phyloP scores from a whole-genome alignment of 1,284 basidiomycete species.

The Apiotrichum gamsii region DNA sequence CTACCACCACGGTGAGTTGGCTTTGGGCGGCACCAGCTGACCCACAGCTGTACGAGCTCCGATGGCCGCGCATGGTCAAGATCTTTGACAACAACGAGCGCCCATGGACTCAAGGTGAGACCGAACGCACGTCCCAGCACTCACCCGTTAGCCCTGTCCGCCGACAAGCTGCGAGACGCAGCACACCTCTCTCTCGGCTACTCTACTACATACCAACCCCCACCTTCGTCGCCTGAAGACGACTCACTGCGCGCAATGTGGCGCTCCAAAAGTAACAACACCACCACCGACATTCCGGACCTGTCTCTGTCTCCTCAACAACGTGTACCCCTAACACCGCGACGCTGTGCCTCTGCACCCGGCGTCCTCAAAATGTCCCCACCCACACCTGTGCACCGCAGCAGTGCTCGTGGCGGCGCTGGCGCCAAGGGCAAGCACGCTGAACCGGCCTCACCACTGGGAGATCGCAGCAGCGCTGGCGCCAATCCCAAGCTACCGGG shows the following conservation, averaged over 20 bases:
- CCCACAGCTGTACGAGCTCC: slow-evolving; percentile 66
- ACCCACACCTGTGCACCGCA: neutral
- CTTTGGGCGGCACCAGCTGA: neutral
- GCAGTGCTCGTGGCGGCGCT: no score
- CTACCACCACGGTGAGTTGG: slow-evolving; percentile 53
- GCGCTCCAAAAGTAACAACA: slow-evolving; percentile 19
- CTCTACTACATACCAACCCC: neutral
- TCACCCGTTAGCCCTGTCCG: slow-evolving; percentile 18
- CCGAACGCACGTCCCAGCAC: neutral
- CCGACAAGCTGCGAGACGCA: slow-evolving; percentile 14
- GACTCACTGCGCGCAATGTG: slow-evolving; percentile 30
- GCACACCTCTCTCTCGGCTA: slow-evolving; percentile 34
- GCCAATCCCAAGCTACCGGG: no score
- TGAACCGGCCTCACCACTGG: no score
- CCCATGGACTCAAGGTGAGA: slow-evolving; percentile 55
- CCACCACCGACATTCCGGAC: neutral
- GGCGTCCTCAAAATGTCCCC: neutral
- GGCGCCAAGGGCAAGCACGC: no score
- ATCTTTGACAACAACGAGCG: slow-evolving; percentile 58
- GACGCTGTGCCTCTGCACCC: neutral
- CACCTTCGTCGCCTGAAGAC: slow-evolving; percentile 18
- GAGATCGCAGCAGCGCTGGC: no score
- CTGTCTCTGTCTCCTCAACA: neutral
- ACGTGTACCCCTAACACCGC: neutral
- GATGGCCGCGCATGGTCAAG: slow-evolving; percentile 71